A percentile compares a stretch with the other conserved stretches of the same genome.
phyloP scores from a whole-genome alignment of 192 early-diverging fungal species.

The Backusella macrospora region DNA sequence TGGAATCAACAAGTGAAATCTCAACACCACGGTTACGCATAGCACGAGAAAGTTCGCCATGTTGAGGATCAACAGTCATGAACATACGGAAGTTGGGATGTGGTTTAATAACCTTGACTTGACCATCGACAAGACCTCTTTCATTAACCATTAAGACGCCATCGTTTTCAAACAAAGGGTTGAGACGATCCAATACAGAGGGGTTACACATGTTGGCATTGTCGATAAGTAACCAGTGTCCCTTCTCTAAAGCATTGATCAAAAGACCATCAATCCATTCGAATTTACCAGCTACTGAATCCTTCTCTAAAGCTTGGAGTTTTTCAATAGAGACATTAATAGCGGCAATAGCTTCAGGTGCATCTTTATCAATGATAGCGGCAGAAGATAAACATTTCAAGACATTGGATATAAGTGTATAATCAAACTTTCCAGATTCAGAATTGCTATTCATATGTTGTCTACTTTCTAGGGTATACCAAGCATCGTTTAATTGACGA shows the following conservation, averaged over 20 bases:
- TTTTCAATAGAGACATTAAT: slow-evolving; percentile 9
- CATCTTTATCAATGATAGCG: slow-evolving; percentile 16
- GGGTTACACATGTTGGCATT: slow-evolving; percentile 96
- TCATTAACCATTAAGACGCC: slow-evolving; percentile 91
- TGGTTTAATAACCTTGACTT: slow-evolving; percentile 75
- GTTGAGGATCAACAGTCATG: slow-evolving; percentile 91
- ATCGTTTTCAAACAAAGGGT: slow-evolving; percentile 88
- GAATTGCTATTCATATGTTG: slow-evolving; percentile 26
- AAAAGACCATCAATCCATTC: slow-evolving; percentile 98
- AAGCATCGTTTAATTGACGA: slow-evolving; percentile 40
- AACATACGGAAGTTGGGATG: slow-evolving; percentile 94
- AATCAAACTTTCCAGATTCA: slow-evolving; percentile 31
- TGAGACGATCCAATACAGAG: slow-evolving; percentile 93
- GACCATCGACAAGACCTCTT: slow-evolving; percentile 81
- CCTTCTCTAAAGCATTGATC: slow-evolving; percentile 86
- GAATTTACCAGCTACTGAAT: slow-evolving; percentile 77
- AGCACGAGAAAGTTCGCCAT: slow-evolving; percentile 93
- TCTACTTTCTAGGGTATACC: slow-evolving; percentile 40
- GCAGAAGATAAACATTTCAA: slow-evolving; percentile 25
- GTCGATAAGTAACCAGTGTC: slow-evolving; percentile 94
- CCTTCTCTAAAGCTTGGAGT: slow-evolving; percentile 48
- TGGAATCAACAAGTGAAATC: slow-evolving; percentile 65
- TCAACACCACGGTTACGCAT: slow-evolving; percentile 99
- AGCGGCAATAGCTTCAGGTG: not conserved
- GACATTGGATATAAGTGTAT: slow-evolving; percentile 21